Evolutionary conservation across 345 rosid species (phyloP).

Genomic region (Gossypium australe): DNA sequence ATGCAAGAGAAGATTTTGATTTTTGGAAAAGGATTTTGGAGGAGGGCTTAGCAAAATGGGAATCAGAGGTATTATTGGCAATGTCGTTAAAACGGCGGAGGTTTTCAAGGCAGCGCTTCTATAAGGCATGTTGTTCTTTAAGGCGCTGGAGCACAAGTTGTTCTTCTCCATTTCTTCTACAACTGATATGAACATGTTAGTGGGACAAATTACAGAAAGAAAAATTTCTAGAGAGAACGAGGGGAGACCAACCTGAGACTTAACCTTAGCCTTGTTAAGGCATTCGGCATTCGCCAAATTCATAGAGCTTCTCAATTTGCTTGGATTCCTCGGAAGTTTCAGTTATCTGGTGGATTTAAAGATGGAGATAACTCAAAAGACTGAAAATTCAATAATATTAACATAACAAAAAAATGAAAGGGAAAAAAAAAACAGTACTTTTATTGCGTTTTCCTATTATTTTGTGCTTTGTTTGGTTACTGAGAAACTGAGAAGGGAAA

Average conservation of each 20-base stretch:
- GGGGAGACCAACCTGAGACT: constrained; percentile 56
- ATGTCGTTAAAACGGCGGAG: too few species aligned
- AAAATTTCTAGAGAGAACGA: not conserved
- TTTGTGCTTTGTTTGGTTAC: not conserved
- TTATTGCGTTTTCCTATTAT: not conserved
- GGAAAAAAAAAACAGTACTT: not conserved
- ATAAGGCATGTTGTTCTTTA: too few species aligned
- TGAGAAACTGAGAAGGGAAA: not conserved
- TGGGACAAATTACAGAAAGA: not conserved
- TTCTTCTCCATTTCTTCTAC: too few species aligned
- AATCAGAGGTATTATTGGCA: too few species aligned
- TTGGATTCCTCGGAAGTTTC: constrained; percentile 59
- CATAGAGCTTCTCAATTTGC: constrained; percentile 92
- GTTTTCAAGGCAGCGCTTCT: too few species aligned
- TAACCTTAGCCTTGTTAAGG: constrained; percentile 87
- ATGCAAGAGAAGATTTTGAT: too few species aligned
- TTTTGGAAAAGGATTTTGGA: too few species aligned
- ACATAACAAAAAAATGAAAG: not conserved
- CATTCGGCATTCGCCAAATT: constrained; percentile 94
- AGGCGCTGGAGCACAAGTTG: too few species aligned
- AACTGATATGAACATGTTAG: too few species aligned
- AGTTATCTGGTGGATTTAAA: constrained; percentile 38
- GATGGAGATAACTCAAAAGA: constrained; percentile 30
- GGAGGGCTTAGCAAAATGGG: too few species aligned
- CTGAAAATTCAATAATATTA: constrained; percentile 22